Conservation (phyloP, 495 filamentous ascomycete species). For the Neurospora terricola region DNA sequence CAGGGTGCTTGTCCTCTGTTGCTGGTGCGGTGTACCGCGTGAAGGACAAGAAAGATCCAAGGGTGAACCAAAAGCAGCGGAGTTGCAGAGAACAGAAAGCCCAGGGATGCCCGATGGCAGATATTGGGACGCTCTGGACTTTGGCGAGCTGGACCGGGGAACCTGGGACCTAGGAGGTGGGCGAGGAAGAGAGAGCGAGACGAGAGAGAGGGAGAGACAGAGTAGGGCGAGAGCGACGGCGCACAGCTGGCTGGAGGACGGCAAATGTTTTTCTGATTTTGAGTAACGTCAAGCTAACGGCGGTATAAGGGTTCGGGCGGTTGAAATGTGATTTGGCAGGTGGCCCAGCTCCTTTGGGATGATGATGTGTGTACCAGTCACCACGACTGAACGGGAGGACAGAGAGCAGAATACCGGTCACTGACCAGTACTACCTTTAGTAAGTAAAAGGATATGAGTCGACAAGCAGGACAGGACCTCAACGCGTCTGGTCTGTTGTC, state of each 20-base stretch:
- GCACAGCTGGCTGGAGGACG: not conserved
- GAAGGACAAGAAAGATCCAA: constrained; percentile 4
- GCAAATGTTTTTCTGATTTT: not conserved
- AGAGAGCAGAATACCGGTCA: not conserved
- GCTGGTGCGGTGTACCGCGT: not conserved
- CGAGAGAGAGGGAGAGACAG: not conserved
- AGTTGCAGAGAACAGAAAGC: not conserved
- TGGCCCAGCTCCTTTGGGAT: not conserved
- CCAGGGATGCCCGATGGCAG: not conserved
- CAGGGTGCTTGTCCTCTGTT: not conserved
- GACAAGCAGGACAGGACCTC: not conserved
- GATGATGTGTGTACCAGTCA: not conserved
- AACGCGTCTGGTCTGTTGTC: not conserved
- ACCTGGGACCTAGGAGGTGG: not conserved
- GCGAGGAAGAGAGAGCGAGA: not conserved
- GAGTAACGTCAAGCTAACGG: not conserved
- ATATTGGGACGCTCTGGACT: not conserved
- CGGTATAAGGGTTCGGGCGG: not conserved
- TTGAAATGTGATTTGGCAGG: not conserved
- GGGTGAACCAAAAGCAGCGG: not conserved
- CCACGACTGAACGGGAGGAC: not conserved
- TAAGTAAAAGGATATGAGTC: not conserved
- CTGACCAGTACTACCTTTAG: not conserved
- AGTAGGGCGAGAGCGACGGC: not conserved
- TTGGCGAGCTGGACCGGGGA: not conserved